These are phyloP conservation scores for Epichloe aotearoae DNA, from an alignment of 2,329 filamentous ascomycete genomes.

Conservation along the genomic window DNA sequence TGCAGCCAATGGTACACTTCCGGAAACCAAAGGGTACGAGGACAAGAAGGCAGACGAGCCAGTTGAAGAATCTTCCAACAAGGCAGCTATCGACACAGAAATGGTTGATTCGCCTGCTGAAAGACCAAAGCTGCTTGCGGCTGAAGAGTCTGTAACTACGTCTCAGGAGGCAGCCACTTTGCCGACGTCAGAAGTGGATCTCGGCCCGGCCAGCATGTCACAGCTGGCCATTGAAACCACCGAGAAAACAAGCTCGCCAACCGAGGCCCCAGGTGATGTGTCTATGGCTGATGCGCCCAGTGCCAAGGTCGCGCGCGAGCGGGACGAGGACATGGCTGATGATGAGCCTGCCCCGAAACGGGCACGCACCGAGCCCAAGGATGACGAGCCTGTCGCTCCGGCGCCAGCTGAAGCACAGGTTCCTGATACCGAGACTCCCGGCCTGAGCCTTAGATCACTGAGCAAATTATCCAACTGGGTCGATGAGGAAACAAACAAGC, in stretches of 20 bases:
- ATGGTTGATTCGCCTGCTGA: slow-evolving; percentile 14
- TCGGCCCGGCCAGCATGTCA: slow-evolving; percentile 24
- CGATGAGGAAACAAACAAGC: slow-evolving; percentile 29
- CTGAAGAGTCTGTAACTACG: slow-evolving; percentile 5
- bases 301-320: slow-evolving; percentile 56
- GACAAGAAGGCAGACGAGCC: neutral
- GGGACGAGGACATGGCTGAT: slow-evolving; percentile 55
- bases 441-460: slow-evolving; percentile 10
- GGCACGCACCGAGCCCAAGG: slow-evolving; percentile 53
- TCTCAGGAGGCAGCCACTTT: slow-evolving; percentile 11
- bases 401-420: slow-evolving; percentile 6
- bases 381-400: slow-evolving; percentile 18
- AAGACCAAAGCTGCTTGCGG: slow-evolving; percentile 6
- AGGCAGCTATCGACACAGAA: slow-evolving; percentile 10
- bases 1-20: neutral
- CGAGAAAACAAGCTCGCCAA: slow-evolving; percentile 15
- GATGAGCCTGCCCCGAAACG: slow-evolving; percentile 70
- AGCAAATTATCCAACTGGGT: slow-evolving; percentile 25
- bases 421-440: slow-evolving; percentile 4
- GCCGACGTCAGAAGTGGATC: slow-evolving; percentile 21
- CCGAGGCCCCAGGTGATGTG: slow-evolving; percentile 26
- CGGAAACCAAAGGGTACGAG: neutral
- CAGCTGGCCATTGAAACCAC: slow-evolving; percentile 25
- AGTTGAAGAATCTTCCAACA: neutral
- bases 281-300: slow-evolving; percentile 42